Evolutionary conservation across 208 protist genomes (phyloP).

Genomic region (Trypanosomatidae sp.): DNA sequence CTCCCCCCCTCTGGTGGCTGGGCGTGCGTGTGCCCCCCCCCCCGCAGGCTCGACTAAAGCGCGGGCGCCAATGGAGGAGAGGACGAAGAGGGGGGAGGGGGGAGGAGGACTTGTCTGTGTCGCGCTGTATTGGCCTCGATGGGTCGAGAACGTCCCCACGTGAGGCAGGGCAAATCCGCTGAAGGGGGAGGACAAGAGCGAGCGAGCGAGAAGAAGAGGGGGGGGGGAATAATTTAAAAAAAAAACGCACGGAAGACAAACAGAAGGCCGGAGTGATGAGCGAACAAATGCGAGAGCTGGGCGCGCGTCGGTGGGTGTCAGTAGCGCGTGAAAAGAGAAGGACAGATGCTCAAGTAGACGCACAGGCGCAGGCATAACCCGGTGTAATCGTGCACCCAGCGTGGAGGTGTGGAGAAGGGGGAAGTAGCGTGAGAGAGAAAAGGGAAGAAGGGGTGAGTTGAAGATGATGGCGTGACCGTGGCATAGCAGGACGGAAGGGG

Average conservation of each 20-base stretch:
- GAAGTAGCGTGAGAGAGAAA: background rate
- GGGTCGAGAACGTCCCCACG: no score
- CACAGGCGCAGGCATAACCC: background rate
- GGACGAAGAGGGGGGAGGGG: background rate
- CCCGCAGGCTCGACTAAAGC: background rate
- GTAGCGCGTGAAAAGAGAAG: background rate
- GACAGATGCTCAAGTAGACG: background rate
- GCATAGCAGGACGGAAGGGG: background rate
- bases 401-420: background rate
- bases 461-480: background rate
- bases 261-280: slow-evolving; percentile 4
- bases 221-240: background rate
- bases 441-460: background rate
- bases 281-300: background rate
- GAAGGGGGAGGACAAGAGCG: background rate
- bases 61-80: background rate
- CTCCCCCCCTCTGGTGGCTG: background rate
- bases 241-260: background rate
- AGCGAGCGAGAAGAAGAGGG: background rate
- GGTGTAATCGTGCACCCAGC: no score
- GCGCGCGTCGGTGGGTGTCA: background rate
- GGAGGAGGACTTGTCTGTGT: background rate
- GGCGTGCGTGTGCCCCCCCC: background rate
- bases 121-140: no score
- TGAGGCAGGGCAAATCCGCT: no score